Percentiles rank a stretch among this genome's conserved stretches.
phyloP scores from a whole-genome alignment of 257 asterid species.

The Lavandula angustifolia region DNA sequence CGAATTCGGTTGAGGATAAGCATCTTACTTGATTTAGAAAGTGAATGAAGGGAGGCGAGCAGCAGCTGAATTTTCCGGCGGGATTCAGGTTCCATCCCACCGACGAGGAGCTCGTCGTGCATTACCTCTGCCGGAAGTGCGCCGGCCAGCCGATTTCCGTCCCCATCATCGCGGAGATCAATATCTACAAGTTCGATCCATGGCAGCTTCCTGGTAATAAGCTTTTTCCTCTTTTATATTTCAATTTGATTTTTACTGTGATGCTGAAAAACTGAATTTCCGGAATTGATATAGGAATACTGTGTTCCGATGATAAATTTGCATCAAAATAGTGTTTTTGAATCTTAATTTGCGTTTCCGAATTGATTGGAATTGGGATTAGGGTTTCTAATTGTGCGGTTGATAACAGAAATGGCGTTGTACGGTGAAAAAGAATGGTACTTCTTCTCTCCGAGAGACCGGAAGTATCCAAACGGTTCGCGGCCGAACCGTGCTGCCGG shows the following conservation, averaged over 20 bases:
- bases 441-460: constrained; percentile 55
- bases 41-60: constrained; percentile 51
- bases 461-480: constrained; percentile 59
- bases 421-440: constrained; percentile 62
- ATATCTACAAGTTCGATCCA: constrained; percentile 53
- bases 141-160: constrained; percentile 41
- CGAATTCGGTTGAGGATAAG: neutral
- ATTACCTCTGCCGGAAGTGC: constrained; percentile 55
- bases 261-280: neutral
- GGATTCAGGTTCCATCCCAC: constrained; percentile 61
- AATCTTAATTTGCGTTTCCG: neutral
- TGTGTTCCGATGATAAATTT: no score
- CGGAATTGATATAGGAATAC: neutral
- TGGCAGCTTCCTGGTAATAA: constrained; percentile 52
- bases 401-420: constrained; percentile 42
- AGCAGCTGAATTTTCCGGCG: constrained; percentile 46
- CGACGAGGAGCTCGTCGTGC: constrained; percentile 58
- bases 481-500: constrained; percentile 63
- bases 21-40: neutral
- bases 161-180: constrained; percentile 51
- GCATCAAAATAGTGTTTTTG: neutral
- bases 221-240: neutral
- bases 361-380: neutral
- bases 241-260: no score
- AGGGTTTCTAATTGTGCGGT: constrained; percentile 7